Conservation (phyloP, 2,329 filamentous ascomycete species). For the Verticillium klebahnii region DNA sequence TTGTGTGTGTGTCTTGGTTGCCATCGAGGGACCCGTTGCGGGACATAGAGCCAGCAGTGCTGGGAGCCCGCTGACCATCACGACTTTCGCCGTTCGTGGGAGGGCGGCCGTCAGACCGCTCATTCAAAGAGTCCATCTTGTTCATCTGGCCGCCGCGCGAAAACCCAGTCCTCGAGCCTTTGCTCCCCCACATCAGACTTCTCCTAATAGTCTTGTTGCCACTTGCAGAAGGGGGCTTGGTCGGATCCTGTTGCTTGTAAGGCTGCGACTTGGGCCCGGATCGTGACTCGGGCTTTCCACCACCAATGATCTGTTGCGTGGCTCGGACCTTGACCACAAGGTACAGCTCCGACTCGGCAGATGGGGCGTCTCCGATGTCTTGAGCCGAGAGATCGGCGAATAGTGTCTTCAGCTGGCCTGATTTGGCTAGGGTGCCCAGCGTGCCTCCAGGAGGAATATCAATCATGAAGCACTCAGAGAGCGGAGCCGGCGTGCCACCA, state of each 20-base stretch:
- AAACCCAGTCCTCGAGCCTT: conserved; percentile 45
- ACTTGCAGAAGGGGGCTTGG: conserved; percentile 36
- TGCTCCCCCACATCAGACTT: conserved; percentile 60
- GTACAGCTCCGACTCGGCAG: conserved; percentile 70
- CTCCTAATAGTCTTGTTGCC: conserved; percentile 44
- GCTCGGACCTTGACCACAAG: conserved; percentile 77
- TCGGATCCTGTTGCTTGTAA: conserved; percentile 28
- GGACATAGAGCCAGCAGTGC: conserved; percentile 47
- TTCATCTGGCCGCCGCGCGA: conserved; percentile 42
- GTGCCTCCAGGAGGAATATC: conserved; percentile 72
- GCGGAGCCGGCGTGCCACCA: conserved; percentile 55
- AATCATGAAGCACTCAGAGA: conserved; percentile 81
- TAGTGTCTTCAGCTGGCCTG: conserved; percentile 72
- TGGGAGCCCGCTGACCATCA: conserved; percentile 43
- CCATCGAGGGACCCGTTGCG: conserved; percentile 26
- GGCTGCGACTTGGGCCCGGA: conserved; percentile 40
- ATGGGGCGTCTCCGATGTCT: conserved; percentile 60
- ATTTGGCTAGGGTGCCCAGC: conserved; percentile 59
- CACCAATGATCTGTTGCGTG: conserved; percentile 41
- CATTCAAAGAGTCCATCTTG: conserved; percentile 54
- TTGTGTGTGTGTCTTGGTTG: conserved; percentile 32
- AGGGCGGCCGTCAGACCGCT: conserved; percentile 26
- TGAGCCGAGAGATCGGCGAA: conserved; percentile 80
- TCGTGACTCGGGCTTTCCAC: conserved; percentile 44
- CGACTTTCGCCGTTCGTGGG: conserved; percentile 36